A percentile compares a stretch with the other conserved stretches of the same genome.
Conservation (phyloP, 1,284 basidiomycete genomes). For the Golubevia sp. region DNA sequence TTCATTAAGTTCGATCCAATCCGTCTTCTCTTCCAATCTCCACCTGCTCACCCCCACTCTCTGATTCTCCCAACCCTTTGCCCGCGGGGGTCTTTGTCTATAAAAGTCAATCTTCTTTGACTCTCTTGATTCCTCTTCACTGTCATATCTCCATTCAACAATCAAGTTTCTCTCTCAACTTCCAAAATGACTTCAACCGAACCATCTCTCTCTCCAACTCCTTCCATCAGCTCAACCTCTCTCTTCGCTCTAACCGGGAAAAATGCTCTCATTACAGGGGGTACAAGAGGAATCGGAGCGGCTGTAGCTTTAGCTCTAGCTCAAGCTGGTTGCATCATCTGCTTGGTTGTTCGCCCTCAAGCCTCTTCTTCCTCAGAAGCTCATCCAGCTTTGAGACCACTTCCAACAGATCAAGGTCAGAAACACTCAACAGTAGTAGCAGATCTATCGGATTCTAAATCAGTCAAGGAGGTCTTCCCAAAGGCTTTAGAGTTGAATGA, state of each 20-base stretch:
- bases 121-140: too few relatives aligned
- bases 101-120: too few relatives aligned
- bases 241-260: slow-evolving; percentile 39
- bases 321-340: slow-evolving; percentile 74
- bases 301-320: slow-evolving; percentile 65
- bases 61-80: too few relatives aligned
- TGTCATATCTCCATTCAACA: too few relatives aligned
- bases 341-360: slow-evolving; percentile 67
- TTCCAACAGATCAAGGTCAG: slow-evolving; percentile 63
- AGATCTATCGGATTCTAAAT: slow-evolving; percentile 74
- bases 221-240: slow-evolving; percentile 13
- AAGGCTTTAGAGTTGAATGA: slow-evolving; percentile 70
- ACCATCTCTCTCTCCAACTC: slow-evolving; percentile 5
- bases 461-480: slow-evolving; percentile 71
- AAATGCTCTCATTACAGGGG: slow-evolving; percentile 36
- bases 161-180: too few relatives aligned
- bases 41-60: too few relatives aligned
- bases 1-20: too few relatives aligned
- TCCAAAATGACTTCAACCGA: too few relatives aligned
- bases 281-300: slow-evolving; percentile 47
- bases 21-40: too few relatives aligned
- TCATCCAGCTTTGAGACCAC: slow-evolving; percentile 16
- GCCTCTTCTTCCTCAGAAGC: slow-evolving; percentile 1
- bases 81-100: too few relatives aligned
- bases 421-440: slow-evolving; percentile 70